Conservation (phyloP, 768 basidiomycete species). For the Hericium alpestre region DNA sequence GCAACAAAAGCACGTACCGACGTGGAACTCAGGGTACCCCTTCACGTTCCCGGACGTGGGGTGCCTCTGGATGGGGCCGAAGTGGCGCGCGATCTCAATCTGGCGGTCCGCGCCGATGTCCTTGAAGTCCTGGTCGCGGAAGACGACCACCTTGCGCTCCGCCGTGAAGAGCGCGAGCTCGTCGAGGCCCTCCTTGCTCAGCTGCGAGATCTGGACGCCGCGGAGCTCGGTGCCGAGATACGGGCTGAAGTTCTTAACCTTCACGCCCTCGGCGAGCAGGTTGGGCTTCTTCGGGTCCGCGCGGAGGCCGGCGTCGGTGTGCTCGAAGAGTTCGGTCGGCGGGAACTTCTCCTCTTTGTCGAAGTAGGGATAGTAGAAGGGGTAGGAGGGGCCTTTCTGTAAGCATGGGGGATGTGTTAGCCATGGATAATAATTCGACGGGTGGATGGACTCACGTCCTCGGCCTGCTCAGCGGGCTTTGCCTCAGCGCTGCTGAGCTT, state of each 20-base stretch:
- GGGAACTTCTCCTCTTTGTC: not conserved
- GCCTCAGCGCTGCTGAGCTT: not conserved
- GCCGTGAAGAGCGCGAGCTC: conserved; percentile 29
- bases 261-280: conserved; percentile 32
- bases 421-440: not conserved
- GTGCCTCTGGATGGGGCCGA: conserved; percentile 20
- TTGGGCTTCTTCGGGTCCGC: conserved; percentile 43
- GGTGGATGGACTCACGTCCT: not conserved
- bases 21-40: conserved; percentile 49
- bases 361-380: conserved; percentile 1
- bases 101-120: conserved; percentile 41
- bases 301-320: conserved; percentile 32
- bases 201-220: conserved; percentile 43
- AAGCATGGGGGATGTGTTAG: not conserved
- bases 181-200: conserved; percentile 37
- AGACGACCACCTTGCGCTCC: conserved; percentile 42
- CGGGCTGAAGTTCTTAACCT: conserved; percentile 32
- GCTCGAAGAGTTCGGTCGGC: conserved; percentile 20
- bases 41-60: conserved; percentile 39
- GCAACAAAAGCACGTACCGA: conserved; percentile 26
- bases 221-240: conserved; percentile 42
- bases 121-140: conserved; percentile 56
- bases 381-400: conserved; percentile 1
- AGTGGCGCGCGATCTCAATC: conserved; percentile 35
- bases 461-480: not conserved